Evolutionary conservation across 2,329 filamentous ascomycete genomes (phyloP), one percentile per base, ranked within the genome.

Genomic region (Westerdykella sp.): DNA sequence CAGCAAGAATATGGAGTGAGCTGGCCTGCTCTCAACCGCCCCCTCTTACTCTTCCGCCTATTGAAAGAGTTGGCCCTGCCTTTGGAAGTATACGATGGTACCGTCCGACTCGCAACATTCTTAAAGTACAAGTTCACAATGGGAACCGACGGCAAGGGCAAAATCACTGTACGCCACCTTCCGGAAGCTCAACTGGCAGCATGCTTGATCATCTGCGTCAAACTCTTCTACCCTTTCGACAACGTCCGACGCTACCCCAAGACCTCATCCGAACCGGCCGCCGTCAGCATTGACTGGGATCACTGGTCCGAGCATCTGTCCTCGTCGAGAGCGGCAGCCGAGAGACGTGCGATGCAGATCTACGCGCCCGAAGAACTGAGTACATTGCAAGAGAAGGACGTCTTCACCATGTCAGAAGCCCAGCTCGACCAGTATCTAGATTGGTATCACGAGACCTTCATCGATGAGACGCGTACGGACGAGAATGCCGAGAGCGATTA

Each of bases 181-280:
- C 73, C 93, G 0, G 93, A 97, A 57, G 72, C 86, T 5, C 78
- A 85, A 35, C 69, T 96, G 1, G 73, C 88, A 43, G 75, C 82
- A 4, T 70, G 87, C 3, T 65, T 95, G 3, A 71, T 95, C 2
- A 74, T 95, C 12, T 80, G 85, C 4, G 81, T 84, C 3, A 96
- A 96, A 56, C 65, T 95, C 2, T 73, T 85, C 15, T 89, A 87
- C 55, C 87, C 91, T 0, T 80, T 95, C 36, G 80, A 87, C 55
- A 14, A 9, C 32, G 13, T 15, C n/a, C 32, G 7, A 14, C 71
- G 82, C 34, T 70, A 73, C 51, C 76, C 75, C 6, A 65, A 59
- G 30, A 73, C 71, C 14, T 51, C 69, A 12, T 68, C 70, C 9
- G 83, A 87, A 45, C 76, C 81, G 1, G 73, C 79, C 12, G 71